These are phyloP conservation scores for Parathielavia hyrcaniae DNA, from an alignment of 495 filamentous ascomycete species.

Conservation along the genomic window DNA sequence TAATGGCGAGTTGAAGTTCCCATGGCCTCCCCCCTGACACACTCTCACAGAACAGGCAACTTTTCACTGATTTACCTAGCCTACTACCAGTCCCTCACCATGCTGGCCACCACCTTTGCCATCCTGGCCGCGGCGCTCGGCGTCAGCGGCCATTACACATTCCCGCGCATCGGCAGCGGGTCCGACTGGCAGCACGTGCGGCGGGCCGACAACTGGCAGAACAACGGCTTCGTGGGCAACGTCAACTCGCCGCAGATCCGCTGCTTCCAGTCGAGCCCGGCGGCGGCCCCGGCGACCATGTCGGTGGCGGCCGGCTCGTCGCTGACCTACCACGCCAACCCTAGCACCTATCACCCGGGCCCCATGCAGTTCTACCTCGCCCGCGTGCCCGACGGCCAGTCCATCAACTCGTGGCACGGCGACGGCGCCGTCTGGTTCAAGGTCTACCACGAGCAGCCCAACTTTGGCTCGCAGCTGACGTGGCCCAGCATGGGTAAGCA, in stretches of 20 bases:
- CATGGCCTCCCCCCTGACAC: background rate
- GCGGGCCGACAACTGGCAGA: slow-evolving; percentile 38
- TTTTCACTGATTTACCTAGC: too few relatives aligned
- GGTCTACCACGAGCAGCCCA: slow-evolving; percentile 45
- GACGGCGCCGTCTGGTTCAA: slow-evolving; percentile 50
- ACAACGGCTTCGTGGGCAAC: slow-evolving; percentile 41
- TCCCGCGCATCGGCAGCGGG: slow-evolving; percentile 22
- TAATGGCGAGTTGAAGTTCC: background rate
- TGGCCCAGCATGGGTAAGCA: slow-evolving; percentile 37
- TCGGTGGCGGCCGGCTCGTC: slow-evolving; percentile 39
- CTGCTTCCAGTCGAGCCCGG: slow-evolving; percentile 37
- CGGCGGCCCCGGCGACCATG: slow-evolving; percentile 30
- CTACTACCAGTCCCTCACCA: too few relatives aligned
- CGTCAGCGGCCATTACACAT: slow-evolving; percentile 30
- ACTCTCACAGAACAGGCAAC: background rate
- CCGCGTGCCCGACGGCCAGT: slow-evolving; percentile 40
- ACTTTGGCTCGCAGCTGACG: slow-evolving; percentile 33
- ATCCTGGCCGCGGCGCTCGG: slow-evolving; percentile 21
- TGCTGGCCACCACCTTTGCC: slow-evolving; percentile 21
- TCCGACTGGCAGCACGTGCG: slow-evolving; percentile 39
- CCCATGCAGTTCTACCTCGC: slow-evolving; percentile 45
- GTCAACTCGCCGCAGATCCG: slow-evolving; percentile 43
- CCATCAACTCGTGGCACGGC: slow-evolving; percentile 41
- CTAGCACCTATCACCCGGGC: slow-evolving; percentile 42
- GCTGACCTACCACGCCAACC: slow-evolving; percentile 40